These are phyloP conservation scores for Clarireedia paspali DNA, from an alignment of 2,329 filamentous ascomycete species.

Conservation along the genomic window DNA sequence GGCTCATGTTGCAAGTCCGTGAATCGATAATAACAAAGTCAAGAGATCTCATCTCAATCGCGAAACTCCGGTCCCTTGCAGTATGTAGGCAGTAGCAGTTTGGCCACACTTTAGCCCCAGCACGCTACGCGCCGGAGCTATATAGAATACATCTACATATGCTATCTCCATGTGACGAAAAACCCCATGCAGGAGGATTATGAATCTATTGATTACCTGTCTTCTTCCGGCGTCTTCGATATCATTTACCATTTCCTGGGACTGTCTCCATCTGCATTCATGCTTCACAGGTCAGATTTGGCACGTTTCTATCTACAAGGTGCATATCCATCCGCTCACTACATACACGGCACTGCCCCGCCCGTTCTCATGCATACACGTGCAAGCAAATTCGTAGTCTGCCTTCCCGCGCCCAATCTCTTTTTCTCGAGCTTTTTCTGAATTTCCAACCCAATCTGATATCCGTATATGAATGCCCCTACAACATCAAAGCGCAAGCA, in stretches of 20 bases:
- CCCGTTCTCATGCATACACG: background rate
- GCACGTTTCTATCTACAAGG: background rate
- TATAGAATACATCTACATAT: background rate
- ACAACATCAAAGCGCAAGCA: background rate
- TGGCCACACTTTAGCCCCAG: background rate
- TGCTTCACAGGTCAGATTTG: background rate
- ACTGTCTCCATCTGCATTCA: background rate
- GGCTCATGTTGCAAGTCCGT: too few species aligned
- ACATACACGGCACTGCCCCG: background rate
- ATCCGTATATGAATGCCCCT: background rate
- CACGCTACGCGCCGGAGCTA: slow-evolving; percentile 6
- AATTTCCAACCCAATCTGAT: background rate
- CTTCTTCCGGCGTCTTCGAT: background rate
- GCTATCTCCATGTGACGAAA: background rate
- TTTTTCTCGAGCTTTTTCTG: background rate
- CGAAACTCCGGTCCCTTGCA: background rate
- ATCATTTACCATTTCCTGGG: background rate
- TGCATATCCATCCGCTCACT: background rate
- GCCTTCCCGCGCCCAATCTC: background rate
- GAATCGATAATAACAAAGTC: background rate
- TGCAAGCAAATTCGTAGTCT: background rate
- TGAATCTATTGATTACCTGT: background rate
- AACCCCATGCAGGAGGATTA: background rate
- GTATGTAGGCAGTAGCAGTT: background rate
- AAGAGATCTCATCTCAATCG: slow-evolving; percentile 2